Evolutionary conservation across 768 basidiomycete genomes (phyloP).

Genomic region (Cystofilobasidium ferigula): DNA sequence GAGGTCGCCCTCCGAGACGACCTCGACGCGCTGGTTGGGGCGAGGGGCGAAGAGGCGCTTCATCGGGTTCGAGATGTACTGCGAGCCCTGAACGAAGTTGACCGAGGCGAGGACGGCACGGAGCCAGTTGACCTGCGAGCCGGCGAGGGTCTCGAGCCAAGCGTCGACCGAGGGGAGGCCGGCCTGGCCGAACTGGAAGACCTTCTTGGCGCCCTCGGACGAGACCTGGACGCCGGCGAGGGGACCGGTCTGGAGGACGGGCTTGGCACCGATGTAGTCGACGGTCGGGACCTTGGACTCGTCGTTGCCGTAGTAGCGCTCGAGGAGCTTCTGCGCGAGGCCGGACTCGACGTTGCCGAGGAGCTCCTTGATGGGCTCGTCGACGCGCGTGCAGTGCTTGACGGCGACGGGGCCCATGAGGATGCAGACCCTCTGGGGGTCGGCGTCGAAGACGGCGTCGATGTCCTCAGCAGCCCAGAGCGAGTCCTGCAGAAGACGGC

Average conservation of each 20-base stretch:
- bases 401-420: slow-evolving; percentile 93
- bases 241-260: slow-evolving; percentile 38
- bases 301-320: slow-evolving; percentile 67
- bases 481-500: slow-evolving; percentile 55
- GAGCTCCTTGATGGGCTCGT: slow-evolving; percentile 86
- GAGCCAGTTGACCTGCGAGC: slow-evolving; percentile 72
- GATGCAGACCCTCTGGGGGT: slow-evolving; percentile 94
- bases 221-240: slow-evolving; percentile 43
- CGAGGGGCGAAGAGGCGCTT: slow-evolving; percentile 77
- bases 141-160: slow-evolving; percentile 79
- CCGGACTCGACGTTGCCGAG: slow-evolving; percentile 72
- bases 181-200: slow-evolving; percentile 40
- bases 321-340: slow-evolving; percentile 67
- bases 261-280: slow-evolving; percentile 66
- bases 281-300: slow-evolving; percentile 59
- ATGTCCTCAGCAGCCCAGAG: slow-evolving; percentile 97
- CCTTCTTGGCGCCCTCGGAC: slow-evolving; percentile 41
- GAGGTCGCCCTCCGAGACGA: slow-evolving; percentile 42
- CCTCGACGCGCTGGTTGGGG: slow-evolving; percentile 60
- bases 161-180: slow-evolving; percentile 50
- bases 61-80: slow-evolving; percentile 80
- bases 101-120: slow-evolving; percentile 68
- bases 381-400: slow-evolving; percentile 72
- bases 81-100: slow-evolving; percentile 73
- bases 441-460: slow-evolving; percentile 96